Base-by-base conservation (phyloP, 1,284 basidiomycete genomes). In the Puccinia polysora region DNA sequence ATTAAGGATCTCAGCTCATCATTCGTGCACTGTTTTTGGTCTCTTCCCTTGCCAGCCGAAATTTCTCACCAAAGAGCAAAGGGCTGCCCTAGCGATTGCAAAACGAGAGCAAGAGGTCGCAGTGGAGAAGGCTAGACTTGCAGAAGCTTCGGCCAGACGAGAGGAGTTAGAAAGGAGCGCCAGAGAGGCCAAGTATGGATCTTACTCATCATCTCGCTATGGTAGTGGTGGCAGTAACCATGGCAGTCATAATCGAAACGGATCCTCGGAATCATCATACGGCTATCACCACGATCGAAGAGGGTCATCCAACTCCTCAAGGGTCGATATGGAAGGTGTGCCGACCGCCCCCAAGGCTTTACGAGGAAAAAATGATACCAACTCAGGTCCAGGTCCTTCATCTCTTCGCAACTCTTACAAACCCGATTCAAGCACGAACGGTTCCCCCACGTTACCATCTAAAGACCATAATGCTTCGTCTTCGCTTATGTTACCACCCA, bases 41-140 rank as follows among this genome's bases (percentile, higher is more conserved):
- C 12, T 50, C 28, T 14, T 50, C 30, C 20, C 28, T 30, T 34
- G 4, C 10, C 8, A 93, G 90, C 91, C 91, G 38, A 92, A 86
- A 80, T 95, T 95, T 82, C 83, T 95, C 20, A 86, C 89, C 2
- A 94, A 89, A 80, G 89, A 91, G 76, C 88, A 93, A 78, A 86
- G 91, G 55, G 89, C 89, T n/a, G 86, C 86, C 77, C 81, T 94
- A 45, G 93, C 92, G 1, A 89, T 95, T 75, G 86, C 87, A 43
- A 89, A 90, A 77, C 87, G 91, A 86, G 63, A 85, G 86, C 74
- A 91, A 90, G 79, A 88, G 91, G 69, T 70, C 58, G 68, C 68
- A 8, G 58, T 58, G 4, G 58, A 70, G 25, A 70, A 70, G 47
- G 68, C 58, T 20, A 45, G 68, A 28, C 25, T 62, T 0, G 68